Evolutionary conservation across 225 moss, liverwort and hornwort genomes (phyloP), one percentile per base, ranked within the genome.

Genomic region (Straminergon stramineum): DNA sequence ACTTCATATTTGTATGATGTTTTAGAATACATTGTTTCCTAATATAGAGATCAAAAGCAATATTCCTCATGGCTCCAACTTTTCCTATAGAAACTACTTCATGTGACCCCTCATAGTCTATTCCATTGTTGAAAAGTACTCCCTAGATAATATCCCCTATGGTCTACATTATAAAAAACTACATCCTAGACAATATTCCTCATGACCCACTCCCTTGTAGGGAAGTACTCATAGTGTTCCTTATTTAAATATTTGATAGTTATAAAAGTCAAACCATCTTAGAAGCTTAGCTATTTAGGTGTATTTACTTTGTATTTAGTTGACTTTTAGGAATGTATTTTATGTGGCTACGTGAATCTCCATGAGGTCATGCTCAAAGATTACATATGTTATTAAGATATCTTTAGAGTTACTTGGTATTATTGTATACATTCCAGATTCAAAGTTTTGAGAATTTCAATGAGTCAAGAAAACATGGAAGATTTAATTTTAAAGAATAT

Each of bases 31-130:
- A 41, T 26, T 26, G 2, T 43, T 15, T 39, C 41, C 8, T 37
- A 37, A 41, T 14, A 8, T 70, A 39, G 24, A 70, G 8, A 70
- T 26, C 1, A 5, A 70, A 39, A 2, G 8, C 7, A 70, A 24
- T 39, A 70, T 1, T 14, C 39, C 11, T 15, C 22, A 26, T 14
- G 8, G 26, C 14, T 48, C 48, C 4, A 41, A 24, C 4, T 71
- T 71, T 39, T 41, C 3, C 4, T 4, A 41, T 39, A 15, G 15
- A 71, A 71, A 71, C 4, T 71, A 70, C 4, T 39, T 13, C 14
- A 14, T 70, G 7, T 14, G 8, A 39, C 0, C 20, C 24, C 14
- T 39, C 4, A 39, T 0, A 0, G 4, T 20, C 39, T 7, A 70
- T 4, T 70, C 14, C 2, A 39, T 39, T 23, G 39, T 70, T 23